These are phyloP conservation scores for Vickermania ingenoplastis DNA, from an alignment of 208 protist species.

Conservation along the genomic window DNA sequence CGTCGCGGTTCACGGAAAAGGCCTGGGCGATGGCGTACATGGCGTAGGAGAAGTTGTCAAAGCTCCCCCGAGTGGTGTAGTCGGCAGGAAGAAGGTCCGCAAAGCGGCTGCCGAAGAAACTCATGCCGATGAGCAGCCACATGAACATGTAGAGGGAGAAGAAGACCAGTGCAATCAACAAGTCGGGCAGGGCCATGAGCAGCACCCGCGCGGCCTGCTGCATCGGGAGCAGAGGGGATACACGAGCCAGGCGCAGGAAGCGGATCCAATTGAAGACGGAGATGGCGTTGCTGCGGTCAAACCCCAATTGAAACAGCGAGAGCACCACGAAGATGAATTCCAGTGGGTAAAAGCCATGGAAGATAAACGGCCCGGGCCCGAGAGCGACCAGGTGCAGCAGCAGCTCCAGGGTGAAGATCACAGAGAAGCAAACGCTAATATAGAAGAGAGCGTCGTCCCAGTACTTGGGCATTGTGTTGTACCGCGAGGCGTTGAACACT, in stretches of 20 bases:
- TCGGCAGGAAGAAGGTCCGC: slow-evolving; percentile 12
- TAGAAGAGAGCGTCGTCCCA: slow-evolving; percentile 71
- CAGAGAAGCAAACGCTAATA: slow-evolving; percentile 66
- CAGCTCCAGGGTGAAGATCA: slow-evolving; percentile 77
- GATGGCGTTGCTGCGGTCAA: slow-evolving; percentile 63
- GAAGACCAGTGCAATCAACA: slow-evolving; percentile 75
- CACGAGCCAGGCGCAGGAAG: slow-evolving; percentile 65
- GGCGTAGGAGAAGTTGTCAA: slow-evolving; percentile 76
- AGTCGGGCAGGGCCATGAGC: slow-evolving; percentile 63
- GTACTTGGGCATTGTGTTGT: slow-evolving; percentile 65
- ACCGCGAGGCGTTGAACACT: slow-evolving; percentile 80
- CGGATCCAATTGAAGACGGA: slow-evolving; percentile 87
- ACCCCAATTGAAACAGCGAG: slow-evolving; percentile 87
- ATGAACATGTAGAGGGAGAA: slow-evolving; percentile 90
- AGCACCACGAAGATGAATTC: slow-evolving; percentile 62
- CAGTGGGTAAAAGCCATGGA: slow-evolving; percentile 67
- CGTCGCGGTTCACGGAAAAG: slow-evolving; percentile 72
- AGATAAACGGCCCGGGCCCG: slow-evolving; percentile 69
- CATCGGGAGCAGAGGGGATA: slow-evolving; percentile 43
- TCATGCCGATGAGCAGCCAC: slow-evolving; percentile 86
- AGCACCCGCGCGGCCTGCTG: slow-evolving; percentile 73
- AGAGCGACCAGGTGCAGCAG: slow-evolving; percentile 73
- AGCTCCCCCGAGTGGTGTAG: slow-evolving; percentile 55
- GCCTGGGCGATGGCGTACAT: slow-evolving; percentile 76
- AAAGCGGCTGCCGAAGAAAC: slow-evolving; percentile 83